Evolutionary conservation across 345 rosid species (phyloP), one percentile per base, ranked within the genome.

Genomic region (Moringa oleifera): DNA sequence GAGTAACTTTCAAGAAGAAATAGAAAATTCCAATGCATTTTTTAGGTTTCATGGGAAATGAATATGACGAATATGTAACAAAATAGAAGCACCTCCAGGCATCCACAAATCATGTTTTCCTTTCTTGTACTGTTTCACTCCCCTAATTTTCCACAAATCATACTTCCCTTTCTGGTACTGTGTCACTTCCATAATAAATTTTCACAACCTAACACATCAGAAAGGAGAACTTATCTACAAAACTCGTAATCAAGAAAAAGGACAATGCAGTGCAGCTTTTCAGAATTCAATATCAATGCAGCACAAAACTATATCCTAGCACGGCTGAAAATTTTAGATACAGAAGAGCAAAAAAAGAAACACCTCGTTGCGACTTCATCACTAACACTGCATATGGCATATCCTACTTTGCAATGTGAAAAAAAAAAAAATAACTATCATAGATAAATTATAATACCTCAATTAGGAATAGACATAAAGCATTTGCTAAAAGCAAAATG

Each of bases 391-490:
- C 47, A 41, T 41, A 41, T 41, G 6, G 9, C 13, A 41, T 41
- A 41, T 11, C 6, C 6, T 41, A 15, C 1, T 41, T 16, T 41
- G 47, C 12, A 41, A 41, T 41, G 47, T 41, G 12, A 41, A 15
- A 41, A 41, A 4, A 41, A 15, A 41, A 41, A 41, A 1, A 15
- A 41, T 1, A 41, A 33, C 37, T 33, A 5, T 33, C 6, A 41
- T 41, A 7, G n/a, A 4, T 41, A 15, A 4, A 41, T 11, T 41
- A 41, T 41, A 5, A 41, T 67, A 88, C 95, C 96, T 84, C 76
- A 62, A 66, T 54, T 59, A 81, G 65, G 64, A 81, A 62, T 68
- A 65, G 70, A 20, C 61, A 73, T 25, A 81, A 63, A 4, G 66
- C 68, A 57, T 46, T 69, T 18, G 81, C 75, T 21, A 78, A 22